phyloP scores from a whole-genome alignment of 345 rosid genomes.

The Corymbia maculata region DNA sequence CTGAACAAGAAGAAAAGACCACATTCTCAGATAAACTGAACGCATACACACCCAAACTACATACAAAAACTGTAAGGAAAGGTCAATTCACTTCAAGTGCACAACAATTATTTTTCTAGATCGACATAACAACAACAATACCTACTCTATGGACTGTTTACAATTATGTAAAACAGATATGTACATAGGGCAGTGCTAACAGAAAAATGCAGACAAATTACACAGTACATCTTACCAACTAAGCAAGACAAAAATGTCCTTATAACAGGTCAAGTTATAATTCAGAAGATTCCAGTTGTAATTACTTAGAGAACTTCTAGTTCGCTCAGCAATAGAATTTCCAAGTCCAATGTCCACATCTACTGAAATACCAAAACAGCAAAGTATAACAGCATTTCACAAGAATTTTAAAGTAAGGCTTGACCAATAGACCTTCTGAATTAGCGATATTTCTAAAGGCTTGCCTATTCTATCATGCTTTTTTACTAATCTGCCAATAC shows the following conservation, averaged over 20 bases:
- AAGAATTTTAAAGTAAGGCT: not conserved
- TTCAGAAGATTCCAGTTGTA: not conserved
- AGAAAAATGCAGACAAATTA: not conserved
- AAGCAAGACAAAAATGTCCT: not conserved
- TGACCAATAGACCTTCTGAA: not conserved
- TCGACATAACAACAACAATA: not conserved
- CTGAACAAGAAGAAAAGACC: not conserved
- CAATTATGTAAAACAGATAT: not conserved
- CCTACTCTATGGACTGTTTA: not conserved
- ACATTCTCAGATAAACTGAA: not conserved
- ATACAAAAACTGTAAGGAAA: not conserved
- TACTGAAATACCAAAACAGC: not conserved
- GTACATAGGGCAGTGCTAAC: not conserved
- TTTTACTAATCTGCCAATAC: not conserved
- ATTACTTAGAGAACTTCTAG: not conserved
- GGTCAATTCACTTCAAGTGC: not conserved
- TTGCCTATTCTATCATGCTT: not conserved
- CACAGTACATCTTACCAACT: not conserved
- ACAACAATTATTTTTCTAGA: not conserved
- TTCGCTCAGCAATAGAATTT: not conserved
- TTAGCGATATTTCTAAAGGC: not conserved
- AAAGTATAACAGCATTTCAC: not conserved
- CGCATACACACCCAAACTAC: not conserved
- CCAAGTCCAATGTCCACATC: not conserved
- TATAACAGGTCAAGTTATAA: not conserved